Base-by-base conservation (phyloP, 163 green algal species). In the Coccomyxa subellipsoidea region DNA sequence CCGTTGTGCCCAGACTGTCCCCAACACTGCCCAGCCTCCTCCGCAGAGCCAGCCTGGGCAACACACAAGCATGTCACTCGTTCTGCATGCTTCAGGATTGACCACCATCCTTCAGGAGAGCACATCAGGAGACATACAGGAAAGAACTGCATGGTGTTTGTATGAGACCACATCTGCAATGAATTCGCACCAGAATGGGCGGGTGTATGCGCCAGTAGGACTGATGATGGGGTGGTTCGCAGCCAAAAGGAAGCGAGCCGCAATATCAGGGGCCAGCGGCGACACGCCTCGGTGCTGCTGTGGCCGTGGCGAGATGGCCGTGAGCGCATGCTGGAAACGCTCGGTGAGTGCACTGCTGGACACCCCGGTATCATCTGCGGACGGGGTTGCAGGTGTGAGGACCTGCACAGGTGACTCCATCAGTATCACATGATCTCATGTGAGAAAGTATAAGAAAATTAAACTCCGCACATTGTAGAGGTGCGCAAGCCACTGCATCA, bases 151-250 rank as follows among this genome's bases (percentile, higher is more conserved):
- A 54, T 10, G 47, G 21, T 59, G 47, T 5, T 8, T 59, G 47
- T 1, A n/a, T n/a, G n/a, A n/a, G n/a, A n/a, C n/a, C n/a, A n/a
- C n/a, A n/a, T n/a, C n/a, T n/a, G n/a, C n/a, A n/a, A n/a, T n/a
- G n/a, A n/a, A 59, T 21, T 15, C 69, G 31, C 34, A 37, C 69
- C 69, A 76, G 34, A 37, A 37, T 36, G 31, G 31, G 2, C 69
- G 31, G 69, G 69, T 18, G 10, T 40, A 31, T 18, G 31, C 36
- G 18, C 54, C 27, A 3, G 27, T 34, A 40, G 53, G 73, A 8
- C 38, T 89, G 38, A 95, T 84, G 15, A 84, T 80, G 0, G 90
- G 91, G 82, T 96, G 93, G 80, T 95, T 89, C 0, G 87, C 82
- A 25, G 85, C 86, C 81, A 96, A 84, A 79, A 96, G 82, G 38